Conservation (phyloP, 441 rosid species). For the Aleurites moluccanus region DNA sequence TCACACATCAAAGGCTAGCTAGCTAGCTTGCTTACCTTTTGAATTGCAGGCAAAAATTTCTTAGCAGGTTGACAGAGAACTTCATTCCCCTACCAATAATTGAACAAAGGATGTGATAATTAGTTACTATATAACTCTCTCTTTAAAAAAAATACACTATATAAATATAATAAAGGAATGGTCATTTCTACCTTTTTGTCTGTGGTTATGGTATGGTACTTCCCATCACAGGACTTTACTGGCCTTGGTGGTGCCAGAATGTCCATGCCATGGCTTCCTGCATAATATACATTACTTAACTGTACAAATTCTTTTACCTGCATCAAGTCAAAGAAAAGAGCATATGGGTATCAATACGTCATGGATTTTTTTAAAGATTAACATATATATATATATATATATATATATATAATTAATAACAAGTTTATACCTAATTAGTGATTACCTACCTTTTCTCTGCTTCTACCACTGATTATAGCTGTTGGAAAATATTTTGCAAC, state of each 20-base stretch:
- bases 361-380: not conserved
- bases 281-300: slow-evolving; percentile 74
- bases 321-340: not conserved
- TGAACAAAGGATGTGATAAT: slow-evolving; percentile 11
- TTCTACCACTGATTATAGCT: slow-evolving; percentile 91
- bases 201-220: slow-evolving; percentile 32
- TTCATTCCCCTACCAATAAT: slow-evolving; percentile 56
- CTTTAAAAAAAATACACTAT: not conserved
- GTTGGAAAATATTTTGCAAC: slow-evolving; percentile 88
- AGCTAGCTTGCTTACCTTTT: slow-evolving; percentile 46
- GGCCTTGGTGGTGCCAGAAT: slow-evolving; percentile 66
- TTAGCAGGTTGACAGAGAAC: slow-evolving; percentile 87
- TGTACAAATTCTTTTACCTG: slow-evolving; percentile 80
- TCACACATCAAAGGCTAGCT: not conserved
- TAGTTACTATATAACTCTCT: slow-evolving; percentile 9
- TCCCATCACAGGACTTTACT: slow-evolving; percentile 42
- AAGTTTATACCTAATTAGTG: too few relatives aligned
- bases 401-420: not conserved
- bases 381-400: too few relatives aligned
- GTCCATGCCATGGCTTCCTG: slow-evolving; percentile 97
- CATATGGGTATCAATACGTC: too few relatives aligned
- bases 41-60: slow-evolving; percentile 71
- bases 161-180: slow-evolving; percentile 7
- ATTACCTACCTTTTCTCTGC: slow-evolving; percentile 70
- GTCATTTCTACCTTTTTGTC: slow-evolving; percentile 51